A percentile compares a stretch with the other conserved stretches of the same genome.
phyloP scores from a whole-genome alignment of 306 rosid genomes.

The Cotoneaster glaucophyllus region DNA sequence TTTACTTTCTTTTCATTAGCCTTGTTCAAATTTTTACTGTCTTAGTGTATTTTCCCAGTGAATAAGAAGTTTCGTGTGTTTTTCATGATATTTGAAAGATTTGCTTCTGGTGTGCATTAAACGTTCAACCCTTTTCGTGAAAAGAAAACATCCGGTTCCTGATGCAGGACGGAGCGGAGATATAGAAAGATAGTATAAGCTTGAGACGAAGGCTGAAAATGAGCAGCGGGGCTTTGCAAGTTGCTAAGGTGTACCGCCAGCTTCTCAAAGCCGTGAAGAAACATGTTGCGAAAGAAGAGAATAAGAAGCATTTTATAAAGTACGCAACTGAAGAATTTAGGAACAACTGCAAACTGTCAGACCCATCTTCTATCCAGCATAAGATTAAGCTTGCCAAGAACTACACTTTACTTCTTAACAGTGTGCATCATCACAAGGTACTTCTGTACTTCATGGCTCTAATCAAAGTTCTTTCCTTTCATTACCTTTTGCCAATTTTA shows the following conservation, averaged over 20 bases:
- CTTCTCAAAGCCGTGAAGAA: slow-evolving; percentile 74
- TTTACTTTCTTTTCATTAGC: not conserved
- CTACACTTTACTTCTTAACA: slow-evolving; percentile 61
- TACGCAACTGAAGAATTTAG: slow-evolving; percentile 61
- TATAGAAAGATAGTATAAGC: not conserved
- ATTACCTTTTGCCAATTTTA: not conserved
- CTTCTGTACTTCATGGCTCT: slow-evolving; percentile 9
- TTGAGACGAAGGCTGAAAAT: slow-evolving; percentile 19
- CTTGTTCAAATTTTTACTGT: not conserved
- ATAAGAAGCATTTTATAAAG: slow-evolving; percentile 52
- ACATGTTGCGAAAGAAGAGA: slow-evolving; percentile 59
- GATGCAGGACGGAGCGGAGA: slow-evolving; percentile 29
- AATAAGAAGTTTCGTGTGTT: not conserved
- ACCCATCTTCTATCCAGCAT: slow-evolving; percentile 44
- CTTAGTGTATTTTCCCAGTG: not conserved
- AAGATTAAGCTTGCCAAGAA: slow-evolving; percentile 70
- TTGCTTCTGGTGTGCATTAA: not conserved
- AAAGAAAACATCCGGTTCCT: not conserved
- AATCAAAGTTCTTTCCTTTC: not conserved
- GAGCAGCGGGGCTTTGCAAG: slow-evolving; percentile 53
- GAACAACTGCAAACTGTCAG: slow-evolving; percentile 30
- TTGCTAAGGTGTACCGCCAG: slow-evolving; percentile 56
- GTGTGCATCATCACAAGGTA: slow-evolving; percentile 89
- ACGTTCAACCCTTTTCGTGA: not conserved
- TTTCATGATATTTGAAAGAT: not conserved